A percentile compares a stretch with the other conserved stretches of the same genome.
Conservation (phyloP, 192 early-diverging fungal species). For the Chytriomyces hyalinus region DNA sequence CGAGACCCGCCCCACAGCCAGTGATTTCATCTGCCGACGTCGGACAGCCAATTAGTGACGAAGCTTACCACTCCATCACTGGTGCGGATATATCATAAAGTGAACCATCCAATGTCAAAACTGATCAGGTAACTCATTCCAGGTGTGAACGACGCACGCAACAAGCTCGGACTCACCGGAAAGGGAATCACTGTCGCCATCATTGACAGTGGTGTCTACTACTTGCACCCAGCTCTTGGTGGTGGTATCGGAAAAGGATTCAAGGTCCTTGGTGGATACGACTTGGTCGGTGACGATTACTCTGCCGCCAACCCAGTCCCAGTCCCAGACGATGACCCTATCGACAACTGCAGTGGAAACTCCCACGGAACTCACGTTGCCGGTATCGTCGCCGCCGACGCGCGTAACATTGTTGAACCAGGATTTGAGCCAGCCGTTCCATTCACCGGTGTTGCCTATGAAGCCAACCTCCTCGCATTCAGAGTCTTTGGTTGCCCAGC, state of each 20-base stretch:
- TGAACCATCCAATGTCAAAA: background rate
- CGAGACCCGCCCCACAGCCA: background rate
- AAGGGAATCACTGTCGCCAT: slow-evolving; percentile 58
- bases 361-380: slow-evolving; percentile 60
- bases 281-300: slow-evolving; percentile 54
- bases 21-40: background rate
- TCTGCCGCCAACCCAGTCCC: background rate
- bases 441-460: slow-evolving; percentile 79
- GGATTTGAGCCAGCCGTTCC: slow-evolving; percentile 16
- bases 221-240: slow-evolving; percentile 58
- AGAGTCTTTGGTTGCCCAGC: slow-evolving; percentile 66
- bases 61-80: background rate
- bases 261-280: slow-evolving; percentile 46
- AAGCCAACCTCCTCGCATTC: slow-evolving; percentile 78
- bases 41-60: background rate
- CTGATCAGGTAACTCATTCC: background rate
- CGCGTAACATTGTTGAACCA: slow-evolving; percentile 25
- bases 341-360: slow-evolving; percentile 47
- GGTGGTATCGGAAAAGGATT: slow-evolving; percentile 46
- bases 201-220: slow-evolving; percentile 59
- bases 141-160: slow-evolving; percentile 42
- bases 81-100: background rate
- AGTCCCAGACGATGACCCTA: slow-evolving; percentile 51
- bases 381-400: slow-evolving; percentile 52
- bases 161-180: slow-evolving; percentile 44